Conservation (phyloP, 345 rosid species). For the Eucalyptus victrix region DNA sequence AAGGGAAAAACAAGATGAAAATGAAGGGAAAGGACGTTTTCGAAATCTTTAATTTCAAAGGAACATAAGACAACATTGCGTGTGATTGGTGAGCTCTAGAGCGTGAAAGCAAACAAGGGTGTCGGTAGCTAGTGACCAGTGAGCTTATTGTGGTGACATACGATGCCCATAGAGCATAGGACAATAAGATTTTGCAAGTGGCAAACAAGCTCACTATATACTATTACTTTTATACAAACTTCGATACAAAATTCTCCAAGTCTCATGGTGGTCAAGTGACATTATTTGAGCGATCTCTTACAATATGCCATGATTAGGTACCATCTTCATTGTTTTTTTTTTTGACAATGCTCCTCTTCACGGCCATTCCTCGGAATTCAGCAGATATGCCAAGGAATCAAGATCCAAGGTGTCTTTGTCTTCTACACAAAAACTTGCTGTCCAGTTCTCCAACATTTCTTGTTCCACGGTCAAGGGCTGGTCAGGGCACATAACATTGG, state of each 20-base stretch:
- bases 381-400: slow-evolving; percentile 22
- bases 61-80: not conserved
- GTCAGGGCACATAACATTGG: not conserved
- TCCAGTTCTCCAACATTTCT: slow-evolving; percentile 2
- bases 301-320: not conserved
- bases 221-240: not conserved
- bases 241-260: not conserved
- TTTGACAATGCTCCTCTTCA: not conserved
- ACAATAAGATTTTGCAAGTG: not conserved
- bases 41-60: not conserved
- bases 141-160: not conserved
- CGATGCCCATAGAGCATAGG: not conserved
- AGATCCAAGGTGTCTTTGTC: slow-evolving; percentile 10
- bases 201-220: not conserved
- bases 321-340: not conserved
- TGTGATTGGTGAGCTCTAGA: not conserved
- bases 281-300: not conserved
- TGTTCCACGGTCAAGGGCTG: not conserved
- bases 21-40: not conserved
- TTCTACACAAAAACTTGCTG: not conserved
- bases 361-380: slow-evolving; percentile 28
- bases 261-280: not conserved
- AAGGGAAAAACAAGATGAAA: not conserved
- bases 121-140: not conserved
- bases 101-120: not conserved